Conservation (phyloP, 2,329 filamentous ascomycete species). For the Talaromyces funiculosus region DNA sequence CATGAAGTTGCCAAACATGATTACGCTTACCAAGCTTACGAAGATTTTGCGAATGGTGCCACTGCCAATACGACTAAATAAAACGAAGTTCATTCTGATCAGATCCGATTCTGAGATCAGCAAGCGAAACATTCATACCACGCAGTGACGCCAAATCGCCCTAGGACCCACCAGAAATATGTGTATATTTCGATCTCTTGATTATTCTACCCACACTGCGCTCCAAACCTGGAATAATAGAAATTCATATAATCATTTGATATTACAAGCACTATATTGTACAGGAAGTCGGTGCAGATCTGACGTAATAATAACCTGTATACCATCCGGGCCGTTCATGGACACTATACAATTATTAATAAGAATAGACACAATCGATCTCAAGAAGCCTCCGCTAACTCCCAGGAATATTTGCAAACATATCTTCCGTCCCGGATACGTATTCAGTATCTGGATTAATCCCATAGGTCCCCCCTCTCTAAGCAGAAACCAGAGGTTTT, state of each 20-base stretch:
- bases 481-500: not conserved
- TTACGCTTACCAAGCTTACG: not conserved
- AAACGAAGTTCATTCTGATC: no score
- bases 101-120: no score
- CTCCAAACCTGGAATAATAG: not conserved
- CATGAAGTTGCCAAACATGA: not conserved
- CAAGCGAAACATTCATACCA: no score
- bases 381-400: not conserved
- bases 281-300: no score
- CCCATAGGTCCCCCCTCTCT: not conserved
- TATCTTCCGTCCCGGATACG: not conserved
- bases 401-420: rapidly evolving
- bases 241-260: not conserved
- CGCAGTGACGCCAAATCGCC: no score
- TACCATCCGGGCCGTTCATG: not conserved
- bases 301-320: not conserved
- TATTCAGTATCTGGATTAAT: not conserved
- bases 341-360: not conserved
- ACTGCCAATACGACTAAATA: no score
- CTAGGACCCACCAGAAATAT: no score
- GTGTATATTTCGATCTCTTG: not conserved
- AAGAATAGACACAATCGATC: not conserved
- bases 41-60: not conserved
- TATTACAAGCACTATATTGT: not conserved
- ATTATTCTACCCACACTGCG: not conserved